Base-by-base conservation (phyloP, 1,139 yeast genomes). In the Geotrichum europaeum region DNA sequence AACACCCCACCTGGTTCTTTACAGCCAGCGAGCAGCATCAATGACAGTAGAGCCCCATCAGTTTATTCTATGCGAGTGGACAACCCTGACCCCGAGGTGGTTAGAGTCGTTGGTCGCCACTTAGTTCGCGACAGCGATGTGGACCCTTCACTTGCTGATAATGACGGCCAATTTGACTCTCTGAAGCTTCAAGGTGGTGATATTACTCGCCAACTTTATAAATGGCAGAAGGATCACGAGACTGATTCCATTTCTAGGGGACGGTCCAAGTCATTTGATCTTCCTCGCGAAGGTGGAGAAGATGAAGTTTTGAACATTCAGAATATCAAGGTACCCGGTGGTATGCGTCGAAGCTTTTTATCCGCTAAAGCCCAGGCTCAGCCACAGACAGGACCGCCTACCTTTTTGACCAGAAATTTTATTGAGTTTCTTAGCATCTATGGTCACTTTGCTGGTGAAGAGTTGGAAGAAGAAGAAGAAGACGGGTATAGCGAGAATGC, bases 391-490 rank as follows among this genome's bases (percentile, higher is more conserved):
- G 64, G 67, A 40, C 63, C 71, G 1, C 92, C 94, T 24, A 84
- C 85, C 55, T 87, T 89, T 68, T 78, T 90, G 63, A 87, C 97
- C 0, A 80, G 86, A 47, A 92, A 92, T 71, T 91, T 94, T 70
- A 85, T 91, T 64, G 98, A 94, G 74, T 92, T 91, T 69, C 76
- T 92, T 59, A 83, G 94, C 49, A 77, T 94, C 40, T 94, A 94
- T 72, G 97, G 97, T 22, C 97, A 94, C 74, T 94, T 92, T 75
- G 98, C 98, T 1, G 98, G 99, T 66, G 97, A 92, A 75, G 95
- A 92, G 68, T 79, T 94, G 58, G 84, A 84, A 63, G 96, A 89
- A 65, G 91, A 83, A 13, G 83, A 78, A 25, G 81, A 76, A 1
- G 78, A 75, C 6, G 79, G 75, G 34, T 49, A 50, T 13, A 55